Evolutionary conservation across 2,329 filamentous ascomycete genomes (phyloP), one percentile per base, ranked within the genome.

Genomic region (Trichoderma guizhouense): DNA sequence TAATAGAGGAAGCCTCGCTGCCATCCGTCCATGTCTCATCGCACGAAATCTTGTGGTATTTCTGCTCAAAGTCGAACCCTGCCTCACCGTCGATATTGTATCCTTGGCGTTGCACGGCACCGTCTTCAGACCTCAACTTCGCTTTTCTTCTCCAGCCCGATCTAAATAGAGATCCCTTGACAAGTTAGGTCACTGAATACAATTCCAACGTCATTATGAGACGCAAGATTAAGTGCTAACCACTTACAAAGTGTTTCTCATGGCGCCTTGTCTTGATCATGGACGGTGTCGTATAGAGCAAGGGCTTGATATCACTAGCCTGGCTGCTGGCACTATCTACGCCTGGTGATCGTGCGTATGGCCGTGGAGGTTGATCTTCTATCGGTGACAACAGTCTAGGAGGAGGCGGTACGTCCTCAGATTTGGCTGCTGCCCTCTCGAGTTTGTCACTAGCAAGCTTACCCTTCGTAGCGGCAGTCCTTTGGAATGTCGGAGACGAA

Each of bases 21-120:
- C 26, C 18, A 3, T 55, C 43, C n/a, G 15, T 28, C n/a, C 21
- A 28, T 18, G 30, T 34, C 14, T 51, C 69, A 5, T 53, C 39
- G 11, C 7, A 39, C 51, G 14, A 24, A 3, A 32, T 11, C 12
- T n/a, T 3, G 15, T 14, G 4, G n/a, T 61, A 24, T 34, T 21
- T 32, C 18, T 57, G 65, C 15, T 69, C 36, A n/a, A 43, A 30
- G 24, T 30, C 26, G 11, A 71, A 9, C 6, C 73, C 74, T 66
- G 71, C 70, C 63, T 76, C 75, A 6, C 76, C 76, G 65, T 78
- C 73, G 9, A 77, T 65, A n/a, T 78, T 78, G 72, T 73, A 76
- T 9, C 65, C 32, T 18, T 53, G 72, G 21, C 66, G 71, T 15
- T 39, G 63, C 21, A 30, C 60, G 2, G 57, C 47, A 34, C 24